phyloP scores from a whole-genome alignment of 768 basidiomycete species.

The Cyathus striatus region DNA sequence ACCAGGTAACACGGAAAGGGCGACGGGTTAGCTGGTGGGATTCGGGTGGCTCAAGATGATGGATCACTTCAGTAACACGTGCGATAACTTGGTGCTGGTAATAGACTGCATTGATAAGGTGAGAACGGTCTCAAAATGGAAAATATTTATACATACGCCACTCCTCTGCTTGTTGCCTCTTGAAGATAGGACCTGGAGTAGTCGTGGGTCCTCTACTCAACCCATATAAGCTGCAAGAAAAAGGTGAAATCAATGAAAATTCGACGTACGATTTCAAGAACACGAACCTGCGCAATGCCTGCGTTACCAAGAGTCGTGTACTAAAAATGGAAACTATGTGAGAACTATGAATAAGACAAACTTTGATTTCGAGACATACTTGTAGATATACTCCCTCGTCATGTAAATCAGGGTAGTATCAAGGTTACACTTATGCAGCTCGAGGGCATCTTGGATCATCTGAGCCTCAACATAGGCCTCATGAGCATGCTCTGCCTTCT shows the following conservation, averaged over 20 bases:
- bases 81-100: slow-evolving; percentile 67
- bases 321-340: slow-evolving; percentile 27
- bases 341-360: slow-evolving; percentile 2
- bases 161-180: slow-evolving; percentile 67
- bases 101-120: slow-evolving; percentile 37
- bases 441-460: slow-evolving; percentile 60
- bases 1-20: slow-evolving; percentile 71
- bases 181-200: slow-evolving; percentile 48
- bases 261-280: slow-evolving; percentile 11
- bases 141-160: slow-evolving; percentile 59
- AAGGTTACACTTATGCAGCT: slow-evolving; percentile 65
- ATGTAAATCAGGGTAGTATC: slow-evolving; percentile 65
- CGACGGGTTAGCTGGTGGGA: slow-evolving; percentile 58
- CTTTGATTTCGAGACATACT: slow-evolving; percentile 39
- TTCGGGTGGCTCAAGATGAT: slow-evolving; percentile 42
- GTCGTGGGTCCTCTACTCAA: slow-evolving; percentile 33
- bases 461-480: slow-evolving; percentile 65
- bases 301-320: slow-evolving; percentile 59
- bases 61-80: slow-evolving; percentile 50
- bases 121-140: neutral
- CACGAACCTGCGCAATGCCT: slow-evolving; percentile 60
- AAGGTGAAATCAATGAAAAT: neutral
- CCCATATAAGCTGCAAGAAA: slow-evolving; percentile 37
- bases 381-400: slow-evolving; percentile 67
- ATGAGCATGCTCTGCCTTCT: slow-evolving; percentile 54